Base-by-base conservation (phyloP, 2,329 filamentous ascomycete genomes). In the Neonectria coccinea region DNA sequence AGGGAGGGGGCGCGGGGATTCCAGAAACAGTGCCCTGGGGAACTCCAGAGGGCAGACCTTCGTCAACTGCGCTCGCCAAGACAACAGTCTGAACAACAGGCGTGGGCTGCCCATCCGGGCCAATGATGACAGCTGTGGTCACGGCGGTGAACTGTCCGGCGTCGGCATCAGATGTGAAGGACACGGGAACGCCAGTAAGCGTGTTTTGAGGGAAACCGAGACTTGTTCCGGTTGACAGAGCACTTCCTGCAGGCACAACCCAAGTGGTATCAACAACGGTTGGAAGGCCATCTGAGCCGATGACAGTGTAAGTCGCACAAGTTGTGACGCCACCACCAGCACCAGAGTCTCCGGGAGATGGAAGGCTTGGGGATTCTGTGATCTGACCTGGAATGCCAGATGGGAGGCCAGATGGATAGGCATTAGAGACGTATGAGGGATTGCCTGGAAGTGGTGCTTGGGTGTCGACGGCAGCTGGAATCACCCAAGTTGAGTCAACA, bases 71-170 rank as follows among this genome's bases (percentile, higher is more conserved):
- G 51, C 70, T 72, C 11, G 70, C 68, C 27, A 77, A 64, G 22
- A 80, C 67, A 31, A 79, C 67, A 12, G 77, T 79, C 48, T 78
- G 72, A 10, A 77, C 72, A 29, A 75, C 70, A 25, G 78, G 69
- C 14, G 78, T 79, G 2, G 68, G 65, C 14, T 73, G 60, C 14
- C 78, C 77, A 66, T 79, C 72, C 5, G 74, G 67, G 11, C 78
- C 78, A 14, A 79, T 59, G 33, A 78, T 61, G 4, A 76, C 61
- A 18, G 74, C 70, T 3, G 78, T 79, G 47, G 77, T 74, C 60
- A 74, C 66, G 2, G 71, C 71, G n/a, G 76, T 76, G 58, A 73
- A 64, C 4, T 66, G 47, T 39, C 56, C 65, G 2, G 61, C 54
- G 29, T 62, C 61, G 6, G 59, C 67, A 59, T 56, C 66, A 16